Conservation (phyloP, 306 rosid genomes). For the Fragaria nilgerrensis region DNA sequence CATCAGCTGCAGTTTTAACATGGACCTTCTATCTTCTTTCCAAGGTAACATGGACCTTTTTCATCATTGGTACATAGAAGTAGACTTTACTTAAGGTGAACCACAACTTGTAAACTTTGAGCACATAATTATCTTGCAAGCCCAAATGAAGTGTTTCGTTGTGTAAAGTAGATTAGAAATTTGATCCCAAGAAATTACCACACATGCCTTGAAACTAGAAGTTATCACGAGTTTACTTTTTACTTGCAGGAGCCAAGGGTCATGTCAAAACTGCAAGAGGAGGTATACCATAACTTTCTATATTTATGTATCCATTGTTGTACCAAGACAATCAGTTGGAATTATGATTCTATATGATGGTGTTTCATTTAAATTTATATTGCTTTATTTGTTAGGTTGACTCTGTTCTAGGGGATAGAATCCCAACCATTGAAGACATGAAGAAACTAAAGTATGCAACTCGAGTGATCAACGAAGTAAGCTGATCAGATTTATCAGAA, state of each 20-base stretch:
- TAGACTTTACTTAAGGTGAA: neutral
- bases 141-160: neutral
- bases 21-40: constrained; percentile 97
- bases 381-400: constrained; percentile 56
- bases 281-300: constrained; percentile 46
- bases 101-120: neutral
- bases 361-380: constrained; percentile 4
- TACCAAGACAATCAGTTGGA: constrained; percentile 15
- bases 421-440: constrained; percentile 89
- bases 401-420: constrained; percentile 75
- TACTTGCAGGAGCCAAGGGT: constrained; percentile 78
- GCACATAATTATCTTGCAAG: neutral
- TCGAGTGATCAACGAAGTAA: constrained; percentile 95
- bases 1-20: constrained; percentile 95
- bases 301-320: constrained; percentile 19
- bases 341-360: constrained; percentile 17
- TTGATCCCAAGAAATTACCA: neutral
- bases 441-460: constrained; percentile 90
- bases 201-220: neutral
- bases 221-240: constrained; percentile 1
- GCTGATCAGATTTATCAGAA: constrained; percentile 20
- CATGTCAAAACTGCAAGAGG: constrained; percentile 88
- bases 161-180: neutral
- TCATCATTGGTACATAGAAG: neutral
- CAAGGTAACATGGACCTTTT: constrained; percentile 39